phyloP scores from a whole-genome alignment of 2,329 filamentous ascomycete species.

The Biscogniauxia marginata region DNA sequence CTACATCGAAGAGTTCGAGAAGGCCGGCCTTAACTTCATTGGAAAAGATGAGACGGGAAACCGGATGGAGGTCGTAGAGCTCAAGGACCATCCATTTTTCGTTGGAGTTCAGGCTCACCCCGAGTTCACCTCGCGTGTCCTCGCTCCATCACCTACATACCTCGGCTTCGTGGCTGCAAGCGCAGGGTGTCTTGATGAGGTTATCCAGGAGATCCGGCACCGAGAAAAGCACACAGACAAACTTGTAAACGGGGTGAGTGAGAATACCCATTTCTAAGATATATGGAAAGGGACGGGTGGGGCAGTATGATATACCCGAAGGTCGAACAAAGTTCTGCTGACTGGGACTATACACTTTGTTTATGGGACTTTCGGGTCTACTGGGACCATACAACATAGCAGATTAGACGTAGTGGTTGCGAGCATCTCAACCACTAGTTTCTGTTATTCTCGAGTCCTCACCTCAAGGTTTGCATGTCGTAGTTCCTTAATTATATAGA shows the following conservation, averaged over 20 bases:
- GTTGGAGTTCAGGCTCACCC: constrained; percentile 77
- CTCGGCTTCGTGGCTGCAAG: constrained; percentile 82
- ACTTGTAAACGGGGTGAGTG: neutral
- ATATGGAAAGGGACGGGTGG: neutral
- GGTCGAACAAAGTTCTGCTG: no score
- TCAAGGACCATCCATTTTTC: constrained; percentile 81
- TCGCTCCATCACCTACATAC: constrained; percentile 73
- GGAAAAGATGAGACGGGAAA: constrained; percentile 77
- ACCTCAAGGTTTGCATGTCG: no score
- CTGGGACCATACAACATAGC: no score
- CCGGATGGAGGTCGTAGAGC: constrained; percentile 80
- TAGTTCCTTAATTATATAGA: no score
- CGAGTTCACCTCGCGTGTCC: constrained; percentile 76
- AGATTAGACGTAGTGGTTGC: no score
- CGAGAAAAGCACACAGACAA: neutral
- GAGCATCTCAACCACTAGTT: no score
- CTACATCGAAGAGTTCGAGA: constrained; percentile 66
- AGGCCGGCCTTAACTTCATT: constrained; percentile 70
- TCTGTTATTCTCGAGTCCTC: no score
- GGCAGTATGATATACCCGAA: no score
- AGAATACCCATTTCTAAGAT: neutral
- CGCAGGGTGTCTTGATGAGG: constrained; percentile 59
- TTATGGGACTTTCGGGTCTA: no score
- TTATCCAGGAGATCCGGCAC: constrained; percentile 18
- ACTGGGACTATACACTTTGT: no score